These are phyloP conservation scores for Rhodotorula sp. DNA, from an alignment of 1,284 basidiomycete species.

Conservation along the genomic window DNA sequence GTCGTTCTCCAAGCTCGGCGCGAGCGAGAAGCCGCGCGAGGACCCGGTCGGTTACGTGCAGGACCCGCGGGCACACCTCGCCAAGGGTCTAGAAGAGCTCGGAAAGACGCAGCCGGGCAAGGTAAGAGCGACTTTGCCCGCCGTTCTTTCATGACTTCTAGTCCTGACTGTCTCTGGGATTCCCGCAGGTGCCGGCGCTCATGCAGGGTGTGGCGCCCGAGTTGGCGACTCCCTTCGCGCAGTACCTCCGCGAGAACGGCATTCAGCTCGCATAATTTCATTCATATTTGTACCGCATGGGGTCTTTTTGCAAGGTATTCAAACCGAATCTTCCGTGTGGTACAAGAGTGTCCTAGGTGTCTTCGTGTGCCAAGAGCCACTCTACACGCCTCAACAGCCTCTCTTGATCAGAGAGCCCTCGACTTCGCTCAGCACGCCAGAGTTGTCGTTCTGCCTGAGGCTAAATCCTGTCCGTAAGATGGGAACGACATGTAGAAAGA, in stretches of 20 bases:
- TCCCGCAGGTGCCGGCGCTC: constrained; percentile 43
- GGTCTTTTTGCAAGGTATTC: not conserved
- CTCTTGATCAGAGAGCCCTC: too few relatives aligned
- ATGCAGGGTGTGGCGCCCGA: constrained; percentile 46
- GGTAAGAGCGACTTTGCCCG: constrained; percentile 39
- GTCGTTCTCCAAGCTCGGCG: constrained; percentile 84
- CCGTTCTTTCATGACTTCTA: not conserved
- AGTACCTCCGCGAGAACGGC: constrained; percentile 47
- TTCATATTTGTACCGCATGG: not conserved
- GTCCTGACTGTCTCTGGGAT: too few relatives aligned
- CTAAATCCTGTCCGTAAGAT: too few relatives aligned
- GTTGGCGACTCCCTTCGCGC: constrained; percentile 47
- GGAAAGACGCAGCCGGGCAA: constrained; percentile 49
- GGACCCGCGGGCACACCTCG: constrained; percentile 51
- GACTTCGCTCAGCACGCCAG: too few relatives aligned
- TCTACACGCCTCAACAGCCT: too few relatives aligned
- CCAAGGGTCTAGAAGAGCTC: constrained; percentile 46
- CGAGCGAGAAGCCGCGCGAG: constrained; percentile 57
- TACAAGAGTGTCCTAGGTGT: too few relatives aligned
- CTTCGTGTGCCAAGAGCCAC: too few relatives aligned
- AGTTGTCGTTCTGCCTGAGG: too few relatives aligned
- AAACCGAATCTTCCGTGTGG: not conserved
- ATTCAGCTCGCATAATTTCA: constrained; percentile 24
- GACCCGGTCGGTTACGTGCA: constrained; percentile 52
- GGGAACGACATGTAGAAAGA: too few relatives aligned